phyloP scores from a whole-genome alignment of 805 yeast species.

The Wickerhamiella lipophila region DNA sequence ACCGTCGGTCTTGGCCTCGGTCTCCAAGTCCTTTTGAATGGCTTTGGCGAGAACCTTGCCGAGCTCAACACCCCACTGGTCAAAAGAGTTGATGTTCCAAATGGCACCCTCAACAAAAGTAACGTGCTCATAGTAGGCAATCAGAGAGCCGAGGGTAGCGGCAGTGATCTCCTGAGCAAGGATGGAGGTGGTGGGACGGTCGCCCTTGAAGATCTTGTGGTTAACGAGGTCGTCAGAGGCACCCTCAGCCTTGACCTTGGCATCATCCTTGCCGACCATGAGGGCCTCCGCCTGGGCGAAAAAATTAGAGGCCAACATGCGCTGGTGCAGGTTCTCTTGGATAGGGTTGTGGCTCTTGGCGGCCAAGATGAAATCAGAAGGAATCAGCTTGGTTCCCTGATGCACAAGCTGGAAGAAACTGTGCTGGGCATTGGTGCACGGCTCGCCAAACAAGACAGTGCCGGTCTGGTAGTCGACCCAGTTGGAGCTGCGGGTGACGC shows the following conservation, averaged over 20 bases:
- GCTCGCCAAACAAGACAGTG: conserved; percentile 92
- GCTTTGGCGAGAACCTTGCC: conserved; percentile 97
- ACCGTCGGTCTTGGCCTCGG: conserved; percentile 38
- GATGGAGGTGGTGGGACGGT: conserved; percentile 97
- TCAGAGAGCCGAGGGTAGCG: conserved; percentile 87
- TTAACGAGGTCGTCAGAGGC: conserved; percentile 76
- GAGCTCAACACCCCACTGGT: conserved; percentile 99
- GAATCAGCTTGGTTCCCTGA: conserved; percentile 96
- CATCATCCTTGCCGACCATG: conserved; percentile 80
- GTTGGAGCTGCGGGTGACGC: conserved; percentile 83
- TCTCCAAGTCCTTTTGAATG: conserved; percentile 78
- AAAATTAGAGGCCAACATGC: conserved; percentile 97
- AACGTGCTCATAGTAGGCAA: conserved; percentile 94
- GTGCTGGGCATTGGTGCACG: conserved; percentile 98
- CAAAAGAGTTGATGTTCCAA: conserved; percentile 98
- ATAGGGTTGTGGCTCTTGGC: conserved; percentile 98
- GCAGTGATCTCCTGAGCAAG: conserved; percentile 94
- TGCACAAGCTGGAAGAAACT: conserved; percentile 98
- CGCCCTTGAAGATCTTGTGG: conserved; percentile 94
- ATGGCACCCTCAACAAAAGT: conserved; percentile 98
- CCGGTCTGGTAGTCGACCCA: conserved; percentile 95
- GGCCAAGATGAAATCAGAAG: conserved; percentile 92
- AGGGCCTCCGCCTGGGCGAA: conserved; percentile 97
- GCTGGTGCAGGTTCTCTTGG: conserved; percentile 86
- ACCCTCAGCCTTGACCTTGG: conserved; percentile 78